A percentile compares a stretch with the other conserved stretches of the same genome.
These are phyloP conservation scores for Bruguiera parviflora DNA, from an alignment of 345 rosid species.

Conservation along the genomic window DNA sequence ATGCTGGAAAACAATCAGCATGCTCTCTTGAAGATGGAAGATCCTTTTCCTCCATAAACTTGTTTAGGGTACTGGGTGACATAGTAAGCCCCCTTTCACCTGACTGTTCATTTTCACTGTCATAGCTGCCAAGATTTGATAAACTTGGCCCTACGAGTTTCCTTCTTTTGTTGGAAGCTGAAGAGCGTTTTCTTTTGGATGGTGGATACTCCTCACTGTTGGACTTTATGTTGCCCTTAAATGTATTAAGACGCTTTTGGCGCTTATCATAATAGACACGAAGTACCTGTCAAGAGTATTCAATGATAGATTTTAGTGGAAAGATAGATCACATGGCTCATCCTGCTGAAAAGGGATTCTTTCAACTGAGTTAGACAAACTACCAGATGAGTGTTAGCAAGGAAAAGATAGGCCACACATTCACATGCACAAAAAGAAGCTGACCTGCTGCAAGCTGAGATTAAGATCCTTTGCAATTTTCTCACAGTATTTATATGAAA, in stretches of 20 bases:
- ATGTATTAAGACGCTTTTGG: constrained; percentile 44
- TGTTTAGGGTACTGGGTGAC: constrained; percentile 22
- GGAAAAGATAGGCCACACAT: neutral
- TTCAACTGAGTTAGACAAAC: neutral
- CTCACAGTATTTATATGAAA: constrained; percentile 72
- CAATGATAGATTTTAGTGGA: constrained; percentile 2
- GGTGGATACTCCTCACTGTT: constrained; percentile 24
- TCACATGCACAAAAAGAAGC: neutral
- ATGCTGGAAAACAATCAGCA: constrained; percentile 26
- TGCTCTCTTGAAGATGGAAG: constrained; percentile 31
- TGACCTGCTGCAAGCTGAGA: constrained; percentile 84
- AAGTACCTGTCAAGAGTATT: constrained; percentile 60
- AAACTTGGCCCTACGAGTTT: constrained; percentile 32
- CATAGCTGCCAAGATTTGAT: constrained; percentile 35
- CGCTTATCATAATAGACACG: constrained; percentile 63
- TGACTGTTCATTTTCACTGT: constrained; percentile 30
- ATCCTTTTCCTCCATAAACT: constrained; percentile 26
- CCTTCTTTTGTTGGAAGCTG: constrained; percentile 58
- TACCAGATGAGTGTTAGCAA: neutral
- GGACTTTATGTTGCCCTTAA: constrained; percentile 31
- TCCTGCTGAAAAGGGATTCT: neutral
- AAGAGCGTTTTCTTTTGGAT: constrained; percentile 26
- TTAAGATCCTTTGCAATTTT: constrained; percentile 81
- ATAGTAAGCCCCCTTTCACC: constrained; percentile 14
- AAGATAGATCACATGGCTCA: neutral